Evolutionary conservation across 116 monocot species (phyloP).

Genomic region (Dioscorea cayenensis): DNA sequence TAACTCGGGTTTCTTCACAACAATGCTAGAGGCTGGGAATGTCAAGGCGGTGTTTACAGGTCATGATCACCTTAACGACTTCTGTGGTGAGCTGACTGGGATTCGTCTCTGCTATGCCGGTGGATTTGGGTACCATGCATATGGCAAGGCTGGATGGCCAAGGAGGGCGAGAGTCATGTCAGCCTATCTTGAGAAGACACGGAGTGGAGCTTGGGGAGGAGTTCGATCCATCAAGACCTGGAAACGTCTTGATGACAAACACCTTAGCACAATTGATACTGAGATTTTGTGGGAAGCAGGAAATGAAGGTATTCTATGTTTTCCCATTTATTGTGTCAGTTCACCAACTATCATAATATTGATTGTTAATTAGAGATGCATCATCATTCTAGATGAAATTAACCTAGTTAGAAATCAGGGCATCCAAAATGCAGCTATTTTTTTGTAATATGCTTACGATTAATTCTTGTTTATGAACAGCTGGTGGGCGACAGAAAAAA

Average conservation of each 20-base stretch:
- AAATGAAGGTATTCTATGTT: constrained; percentile 24
- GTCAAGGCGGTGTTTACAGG: constrained; percentile 60
- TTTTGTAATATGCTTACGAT: too few relatives aligned
- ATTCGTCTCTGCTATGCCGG: constrained; percentile 68
- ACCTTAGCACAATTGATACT: constrained; percentile 55
- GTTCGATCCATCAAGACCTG: constrained; percentile 84
- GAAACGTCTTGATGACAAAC: constrained; percentile 78
- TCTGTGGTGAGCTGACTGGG: constrained; percentile 50
- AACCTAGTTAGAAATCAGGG: too few relatives aligned
- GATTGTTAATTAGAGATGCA: too few relatives aligned
- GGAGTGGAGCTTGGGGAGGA: constrained; percentile 57
- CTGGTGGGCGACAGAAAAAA: too few relatives aligned
- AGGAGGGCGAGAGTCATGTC: constrained; percentile 83
- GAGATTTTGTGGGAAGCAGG: constrained; percentile 65
- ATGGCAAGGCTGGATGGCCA: constrained; percentile 93
- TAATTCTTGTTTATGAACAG: too few relatives aligned
- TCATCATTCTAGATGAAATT: too few relatives aligned
- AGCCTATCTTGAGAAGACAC: constrained; percentile 56
- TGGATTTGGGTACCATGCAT: constrained; percentile 88
- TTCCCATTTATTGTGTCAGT: neutral
- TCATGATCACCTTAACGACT: constrained; percentile 73
- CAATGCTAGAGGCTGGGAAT: constrained; percentile 56
- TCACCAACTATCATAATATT: too few relatives aligned
- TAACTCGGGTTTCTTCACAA: constrained; percentile 66
- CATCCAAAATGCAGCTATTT: too few relatives aligned